Percentiles rank a stretch among this genome's conserved stretches.
Evolutionary conservation across 352 stramenopile genomes (phyloP).

Genomic region (Phytophthora sp.): DNA sequence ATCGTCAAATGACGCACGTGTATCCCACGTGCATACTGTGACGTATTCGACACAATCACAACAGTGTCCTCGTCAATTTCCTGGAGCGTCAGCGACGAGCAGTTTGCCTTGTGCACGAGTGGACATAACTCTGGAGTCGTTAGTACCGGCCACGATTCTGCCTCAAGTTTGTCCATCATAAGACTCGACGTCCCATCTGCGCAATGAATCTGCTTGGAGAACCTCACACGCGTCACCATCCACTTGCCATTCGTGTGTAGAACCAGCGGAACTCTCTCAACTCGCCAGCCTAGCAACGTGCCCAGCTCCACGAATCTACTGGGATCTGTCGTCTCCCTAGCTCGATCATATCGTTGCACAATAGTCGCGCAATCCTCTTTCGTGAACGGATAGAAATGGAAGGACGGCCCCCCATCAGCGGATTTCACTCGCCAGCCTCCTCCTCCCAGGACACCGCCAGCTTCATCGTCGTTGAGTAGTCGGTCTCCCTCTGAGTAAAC

Average conservation of each 20-base stretch:
- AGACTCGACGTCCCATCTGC: constrained; percentile 9
- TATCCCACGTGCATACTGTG: not conserved
- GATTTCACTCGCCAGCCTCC: constrained; percentile 23
- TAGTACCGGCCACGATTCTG: constrained; percentile 32
- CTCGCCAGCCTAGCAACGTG: constrained; percentile 32
- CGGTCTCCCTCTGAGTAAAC: constrained; percentile 16
- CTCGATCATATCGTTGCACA: constrained; percentile 28
- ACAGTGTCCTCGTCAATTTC: constrained; percentile 30
- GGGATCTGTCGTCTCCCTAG: not conserved
- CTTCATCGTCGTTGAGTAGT: not conserved
- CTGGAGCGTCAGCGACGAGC: constrained; percentile 32
- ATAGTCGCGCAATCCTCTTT: constrained; percentile 19
- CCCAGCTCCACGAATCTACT: constrained; percentile 13
- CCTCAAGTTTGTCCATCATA: constrained; percentile 24
- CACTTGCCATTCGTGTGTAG: constrained; percentile 10
- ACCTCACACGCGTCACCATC: constrained; percentile 34
- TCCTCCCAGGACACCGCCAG: not conserved
- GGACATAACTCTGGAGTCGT: constrained; percentile 27
- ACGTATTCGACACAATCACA: constrained; percentile 30
- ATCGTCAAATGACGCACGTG: constrained; percentile 39
- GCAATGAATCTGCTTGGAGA: constrained; percentile 37
- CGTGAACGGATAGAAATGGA: constrained; percentile 37
- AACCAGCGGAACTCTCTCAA: constrained; percentile 28
- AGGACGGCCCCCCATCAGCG: constrained; percentile 22
- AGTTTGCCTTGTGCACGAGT: constrained; percentile 26